Conservation (phyloP, 805 yeast genomes). For the Scheffersomyces ergatensis region DNA sequence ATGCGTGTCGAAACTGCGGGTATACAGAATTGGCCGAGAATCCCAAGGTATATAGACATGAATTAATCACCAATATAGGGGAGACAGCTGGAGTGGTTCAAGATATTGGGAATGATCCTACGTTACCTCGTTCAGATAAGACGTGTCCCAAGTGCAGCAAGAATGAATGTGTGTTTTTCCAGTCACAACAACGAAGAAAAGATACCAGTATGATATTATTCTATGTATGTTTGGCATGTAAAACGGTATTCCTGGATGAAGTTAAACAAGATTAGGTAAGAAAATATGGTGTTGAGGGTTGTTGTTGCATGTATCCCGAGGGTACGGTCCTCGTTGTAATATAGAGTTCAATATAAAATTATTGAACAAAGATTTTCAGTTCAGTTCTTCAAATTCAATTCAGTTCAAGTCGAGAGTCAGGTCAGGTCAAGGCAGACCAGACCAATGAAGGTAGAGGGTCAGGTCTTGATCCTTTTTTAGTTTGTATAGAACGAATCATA, state of each 20-base stretch:
- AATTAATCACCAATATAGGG: constrained; percentile 84
- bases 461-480: too few species aligned
- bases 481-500: too few species aligned
- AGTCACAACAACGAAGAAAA: constrained; percentile 89
- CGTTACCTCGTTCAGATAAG: constrained; percentile 91
- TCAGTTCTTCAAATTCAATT: too few species aligned
- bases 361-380: not conserved
- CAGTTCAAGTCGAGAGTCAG: too few species aligned
- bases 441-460: too few species aligned
- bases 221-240: constrained; percentile 87
- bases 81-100: constrained; percentile 97
- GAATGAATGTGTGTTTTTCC: constrained; percentile 93
- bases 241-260: constrained; percentile 63
- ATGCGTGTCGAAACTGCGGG: constrained; percentile 92
- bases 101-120: constrained; percentile 96
- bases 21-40: constrained; percentile 90
- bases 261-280: too few species aligned
- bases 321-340: not conserved
- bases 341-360: not conserved
- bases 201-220: constrained; percentile 95
- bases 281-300: constrained; percentile 2
- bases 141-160: constrained; percentile 89
- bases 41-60: constrained; percentile 88
- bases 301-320: not conserved
- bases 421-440: too few species aligned